These are phyloP conservation scores for Cystobasidium slooffiae DNA, from an alignment of 1,284 basidiomycete species.

Conservation along the genomic window DNA sequence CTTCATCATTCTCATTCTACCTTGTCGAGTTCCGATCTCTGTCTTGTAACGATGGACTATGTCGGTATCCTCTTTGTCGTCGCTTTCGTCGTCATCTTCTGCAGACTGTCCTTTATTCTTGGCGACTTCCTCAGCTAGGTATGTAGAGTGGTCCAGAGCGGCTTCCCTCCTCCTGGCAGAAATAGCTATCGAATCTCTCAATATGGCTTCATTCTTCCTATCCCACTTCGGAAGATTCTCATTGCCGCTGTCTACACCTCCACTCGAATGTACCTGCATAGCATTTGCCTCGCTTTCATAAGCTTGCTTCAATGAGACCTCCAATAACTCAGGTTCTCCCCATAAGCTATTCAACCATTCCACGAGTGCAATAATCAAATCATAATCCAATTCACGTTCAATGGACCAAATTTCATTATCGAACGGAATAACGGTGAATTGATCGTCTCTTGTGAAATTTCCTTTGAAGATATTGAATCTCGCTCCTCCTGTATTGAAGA, in stretches of 20 bases:
- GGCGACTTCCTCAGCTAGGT: not conserved
- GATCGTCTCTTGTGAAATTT: constrained; percentile 53
- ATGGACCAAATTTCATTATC: constrained; percentile 36
- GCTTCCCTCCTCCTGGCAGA: not conserved
- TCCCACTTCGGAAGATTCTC: too few species aligned
- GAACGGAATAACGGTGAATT: constrained; percentile 46
- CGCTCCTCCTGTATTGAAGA: constrained; percentile 53
- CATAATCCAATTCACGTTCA: constrained; percentile 8
- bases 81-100: not conserved
- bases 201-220: not conserved
- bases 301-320: not conserved
- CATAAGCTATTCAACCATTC: constrained; percentile 35
- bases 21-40: too few species aligned
- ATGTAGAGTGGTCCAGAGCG: not conserved
- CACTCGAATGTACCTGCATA: not conserved
- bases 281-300: not conserved
- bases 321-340: constrained; percentile 34
- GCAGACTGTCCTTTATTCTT: not conserved
- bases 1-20: not conserved
- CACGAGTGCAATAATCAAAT: constrained; percentile 9
- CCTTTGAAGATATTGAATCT: constrained; percentile 55
- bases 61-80: not conserved
- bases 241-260: too few species aligned
- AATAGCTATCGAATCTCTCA: constrained; percentile 8
- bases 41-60: not conserved